These are phyloP conservation scores for Lichtheimia ramosa DNA, from an alignment of 371 early-diverging fungal species.

Conservation along the genomic window DNA sequence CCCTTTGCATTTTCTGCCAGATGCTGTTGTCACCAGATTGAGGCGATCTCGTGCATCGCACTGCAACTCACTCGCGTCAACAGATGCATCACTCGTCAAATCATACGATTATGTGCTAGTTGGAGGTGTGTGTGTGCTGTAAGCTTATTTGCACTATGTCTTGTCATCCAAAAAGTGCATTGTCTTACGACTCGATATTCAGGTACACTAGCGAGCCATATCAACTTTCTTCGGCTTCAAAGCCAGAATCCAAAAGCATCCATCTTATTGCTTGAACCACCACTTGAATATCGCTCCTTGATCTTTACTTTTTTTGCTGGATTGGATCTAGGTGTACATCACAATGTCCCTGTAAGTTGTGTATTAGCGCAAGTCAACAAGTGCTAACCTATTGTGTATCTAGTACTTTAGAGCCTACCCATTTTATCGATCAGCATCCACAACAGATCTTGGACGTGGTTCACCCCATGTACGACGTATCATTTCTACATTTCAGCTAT, in stretches of 20 bases:
- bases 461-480: background rate
- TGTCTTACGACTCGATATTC: background rate
- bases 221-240: constrained; percentile 2
- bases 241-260: constrained; percentile 8
- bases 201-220: constrained; percentile 8
- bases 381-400: background rate
- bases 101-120: constrained; percentile 11
- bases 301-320: constrained; percentile 10
- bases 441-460: background rate
- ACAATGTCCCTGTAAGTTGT: constrained; percentile 10
- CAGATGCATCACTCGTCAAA: constrained; percentile 5
- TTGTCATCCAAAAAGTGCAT: background rate
- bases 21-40: constrained; percentile 10
- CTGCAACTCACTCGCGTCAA: background rate
- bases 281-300: constrained; percentile 5
- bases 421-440: constrained; percentile 8
- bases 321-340: constrained; percentile 6
- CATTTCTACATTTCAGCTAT: background rate
- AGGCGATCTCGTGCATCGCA: constrained; percentile 1
- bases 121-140: constrained; percentile 4
- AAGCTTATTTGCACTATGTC: background rate
- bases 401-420: constrained; percentile 11
- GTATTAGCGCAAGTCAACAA: background rate
- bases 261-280: constrained; percentile 10
- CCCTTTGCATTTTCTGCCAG: constrained; percentile 10